phyloP scores from a whole-genome alignment of 2,329 filamentous ascomycete genomes.

The Plectosphaerella plurivora region DNA sequence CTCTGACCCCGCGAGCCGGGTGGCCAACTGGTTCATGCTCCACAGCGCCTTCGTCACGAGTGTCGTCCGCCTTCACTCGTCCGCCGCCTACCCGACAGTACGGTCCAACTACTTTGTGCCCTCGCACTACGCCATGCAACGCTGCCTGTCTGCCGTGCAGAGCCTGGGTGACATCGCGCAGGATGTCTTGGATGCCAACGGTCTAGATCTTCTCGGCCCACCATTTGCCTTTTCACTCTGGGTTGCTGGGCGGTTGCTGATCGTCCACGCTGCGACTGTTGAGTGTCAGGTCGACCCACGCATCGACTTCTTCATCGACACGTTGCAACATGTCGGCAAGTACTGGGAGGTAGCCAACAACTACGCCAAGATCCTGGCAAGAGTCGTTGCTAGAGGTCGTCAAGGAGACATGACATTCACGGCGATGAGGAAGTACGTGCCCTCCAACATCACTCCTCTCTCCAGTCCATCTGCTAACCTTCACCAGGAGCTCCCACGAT shows the following conservation, averaged over 20 bases:
- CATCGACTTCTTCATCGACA: conserved; percentile 39
- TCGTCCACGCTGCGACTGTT: conserved; percentile 35
- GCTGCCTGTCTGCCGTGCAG: conserved; percentile 37
- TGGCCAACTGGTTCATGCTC: conserved; percentile 42
- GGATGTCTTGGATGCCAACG: conserved; percentile 37
- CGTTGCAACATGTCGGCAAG: conserved; percentile 32
- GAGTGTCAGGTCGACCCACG: conserved; percentile 30
- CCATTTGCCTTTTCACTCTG: conserved; percentile 40
- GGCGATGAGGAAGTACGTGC: conserved; percentile 33
- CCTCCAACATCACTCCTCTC: background rate
- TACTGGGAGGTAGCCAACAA: conserved; percentile 39
- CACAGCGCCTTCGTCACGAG: conserved; percentile 40
- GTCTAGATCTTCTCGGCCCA: conserved; percentile 34
- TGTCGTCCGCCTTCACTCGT: conserved; percentile 37
- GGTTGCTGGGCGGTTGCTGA: conserved; percentile 33
- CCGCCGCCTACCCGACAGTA: conserved; percentile 35
- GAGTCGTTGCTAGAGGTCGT: conserved; percentile 30
- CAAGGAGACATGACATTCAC: conserved; percentile 30
- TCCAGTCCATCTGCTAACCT: conserved; percentile 4
- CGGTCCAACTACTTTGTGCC: conserved; percentile 36
- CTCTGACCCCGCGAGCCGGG: conserved; percentile 37
- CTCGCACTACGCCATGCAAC: conserved; percentile 39
- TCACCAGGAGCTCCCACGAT: conserved; percentile 31
- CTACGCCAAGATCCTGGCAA: conserved; percentile 34
- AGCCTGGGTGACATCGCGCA: conserved; percentile 37